Evolutionary conservation across 306 rosid species (phyloP), one percentile per base, ranked within the genome.

Genomic region (Fragaria ananassa): DNA sequence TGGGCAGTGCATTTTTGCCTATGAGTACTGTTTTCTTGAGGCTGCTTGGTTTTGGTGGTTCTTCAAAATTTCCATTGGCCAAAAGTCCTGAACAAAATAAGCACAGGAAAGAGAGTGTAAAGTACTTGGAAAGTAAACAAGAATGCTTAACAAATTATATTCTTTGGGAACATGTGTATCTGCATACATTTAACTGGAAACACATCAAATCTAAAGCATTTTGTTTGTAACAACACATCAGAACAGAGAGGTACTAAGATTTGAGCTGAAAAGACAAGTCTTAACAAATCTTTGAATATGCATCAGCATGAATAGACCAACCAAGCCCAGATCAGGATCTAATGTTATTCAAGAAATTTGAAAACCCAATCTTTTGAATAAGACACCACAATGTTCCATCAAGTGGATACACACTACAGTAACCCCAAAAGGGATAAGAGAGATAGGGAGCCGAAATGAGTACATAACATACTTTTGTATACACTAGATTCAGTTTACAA

Each of bases 11-110:
- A 72, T 42, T 10, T 82, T 92, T 95, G 46, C 97, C 97, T 3
- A 81, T 23, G 8, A 95, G 88, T 10, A 88, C 91, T 11, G 93
- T 89, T 72, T 90, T 95, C 84, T 83, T 53, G 3, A 95, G 54
- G 83, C 71, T 49, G 41, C n/a, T 89, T 8, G 85, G 76, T 45
- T 84, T 83, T 56, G 99, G 99, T 71, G 77, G 54, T 67, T 80
- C 90, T 78, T 95, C 99, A 71, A 95, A 95, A 88, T 95, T 95
- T 5, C 99, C 99, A 83, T 95, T 92, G 70, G 75, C 63, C 10
- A 95, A 88, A 66, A 87, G 91, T 65, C 88, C 97, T 95, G 88
- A 72, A 56, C 34, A 72, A 66, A 54, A 54, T 6, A 44, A 45
- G 56, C 73, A 80, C 19, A 51, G 21, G 13, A 66, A 46, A n/a